Evolutionary conservation across 768 basidiomycete genomes (phyloP).

Genomic region (Boletus rex-veris): DNA sequence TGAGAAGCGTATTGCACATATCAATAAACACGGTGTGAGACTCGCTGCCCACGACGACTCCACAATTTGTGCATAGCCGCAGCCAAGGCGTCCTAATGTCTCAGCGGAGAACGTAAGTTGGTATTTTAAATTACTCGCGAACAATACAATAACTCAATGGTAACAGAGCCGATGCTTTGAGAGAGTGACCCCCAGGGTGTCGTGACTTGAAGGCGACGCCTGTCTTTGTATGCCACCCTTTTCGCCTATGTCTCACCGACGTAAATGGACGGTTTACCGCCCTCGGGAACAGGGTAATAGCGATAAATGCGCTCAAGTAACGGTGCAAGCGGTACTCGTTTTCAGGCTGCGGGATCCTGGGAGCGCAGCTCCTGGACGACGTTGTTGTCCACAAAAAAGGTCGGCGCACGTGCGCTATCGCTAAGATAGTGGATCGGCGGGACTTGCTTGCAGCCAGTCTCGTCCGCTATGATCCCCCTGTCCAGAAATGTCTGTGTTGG

Average conservation of each 20-base stretch:
- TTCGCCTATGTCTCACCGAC: slow-evolving; percentile 12
- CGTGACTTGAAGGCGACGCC: too few species aligned
- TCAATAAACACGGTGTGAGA: too few species aligned
- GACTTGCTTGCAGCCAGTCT: neutral
- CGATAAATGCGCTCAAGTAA: neutral
- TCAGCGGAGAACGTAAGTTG: too few species aligned
- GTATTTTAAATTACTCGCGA: too few species aligned
- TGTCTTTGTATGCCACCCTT: neutral
- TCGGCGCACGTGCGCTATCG: slow-evolving; percentile 4
- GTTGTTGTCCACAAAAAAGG: slow-evolving; percentile 3
- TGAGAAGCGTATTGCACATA: too few species aligned
- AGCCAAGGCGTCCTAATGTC: too few species aligned
- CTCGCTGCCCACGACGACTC: too few species aligned
- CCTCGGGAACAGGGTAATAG: neutral
- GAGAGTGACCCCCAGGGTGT: too few species aligned
- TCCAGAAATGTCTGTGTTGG: neutral
- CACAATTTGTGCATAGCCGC: too few species aligned
- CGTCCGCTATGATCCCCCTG: neutral
- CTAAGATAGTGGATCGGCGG: slow-evolving; percentile 7
- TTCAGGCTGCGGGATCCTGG: neutral
- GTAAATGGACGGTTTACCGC: neutral
- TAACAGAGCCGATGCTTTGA: too few species aligned
- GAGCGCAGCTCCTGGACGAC: neutral
- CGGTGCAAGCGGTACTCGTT: slow-evolving; percentile 1
- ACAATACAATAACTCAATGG: too few species aligned